Percentiles rank a stretch among this genome's conserved stretches.
These are phyloP conservation scores for Tolypocladium ovalisporum DNA, from an alignment of 2,329 filamentous ascomycete genomes.

Conservation along the genomic window DNA sequence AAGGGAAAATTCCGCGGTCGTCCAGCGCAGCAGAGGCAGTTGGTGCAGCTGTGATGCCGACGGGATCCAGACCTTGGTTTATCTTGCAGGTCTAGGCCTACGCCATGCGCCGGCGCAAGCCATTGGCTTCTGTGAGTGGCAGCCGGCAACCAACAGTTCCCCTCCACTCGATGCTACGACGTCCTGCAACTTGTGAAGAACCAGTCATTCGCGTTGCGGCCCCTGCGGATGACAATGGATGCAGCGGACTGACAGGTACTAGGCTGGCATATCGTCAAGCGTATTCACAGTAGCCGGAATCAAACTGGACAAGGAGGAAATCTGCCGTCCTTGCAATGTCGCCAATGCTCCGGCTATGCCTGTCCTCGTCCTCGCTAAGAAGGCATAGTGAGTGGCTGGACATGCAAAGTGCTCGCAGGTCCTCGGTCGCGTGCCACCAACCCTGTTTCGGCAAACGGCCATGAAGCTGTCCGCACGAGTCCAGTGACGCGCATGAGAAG, in stretches of 20 bases:
- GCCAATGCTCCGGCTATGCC: neutral
- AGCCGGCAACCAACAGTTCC: neutral
- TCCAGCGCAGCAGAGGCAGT: neutral
- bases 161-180: neutral
- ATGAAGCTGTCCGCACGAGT: too few species aligned
- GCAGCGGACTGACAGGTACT: neutral
- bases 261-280: neutral
- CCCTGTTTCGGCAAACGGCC: neutral
- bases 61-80: neutral
- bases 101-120: neutral
- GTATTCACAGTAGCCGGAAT: neutral
- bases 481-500: neutral
- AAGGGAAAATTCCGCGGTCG: neutral
- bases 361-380: neutral
- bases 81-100: neutral
- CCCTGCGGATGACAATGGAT: neutral
- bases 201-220: neutral
- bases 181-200: neutral
- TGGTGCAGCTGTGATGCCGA: neutral
- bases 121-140: neutral
- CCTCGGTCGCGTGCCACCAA: neutral
- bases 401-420: neutral
- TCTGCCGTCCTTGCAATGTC: neutral
- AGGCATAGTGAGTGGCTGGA: too few species aligned
- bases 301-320: neutral